Evolutionary conservation across 805 yeast genomes (phyloP).

Genomic region (Yamadazyma phyllophila): DNA sequence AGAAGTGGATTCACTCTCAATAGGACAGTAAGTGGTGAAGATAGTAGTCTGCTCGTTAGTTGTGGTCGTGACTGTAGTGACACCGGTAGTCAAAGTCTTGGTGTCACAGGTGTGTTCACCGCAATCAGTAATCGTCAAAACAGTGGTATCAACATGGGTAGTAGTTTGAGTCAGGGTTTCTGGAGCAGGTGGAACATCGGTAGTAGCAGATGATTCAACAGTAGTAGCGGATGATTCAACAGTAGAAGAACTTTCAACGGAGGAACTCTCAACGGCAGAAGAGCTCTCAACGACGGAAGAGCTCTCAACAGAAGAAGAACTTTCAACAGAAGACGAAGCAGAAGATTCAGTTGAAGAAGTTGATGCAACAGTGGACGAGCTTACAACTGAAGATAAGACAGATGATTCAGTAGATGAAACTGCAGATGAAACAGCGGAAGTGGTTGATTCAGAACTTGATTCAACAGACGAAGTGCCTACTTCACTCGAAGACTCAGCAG

Average conservation of each 20-base stretch:
- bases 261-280: neutral
- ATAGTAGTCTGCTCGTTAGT: slow-evolving; percentile 18
- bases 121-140: slow-evolving; percentile 29
- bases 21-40: slow-evolving; percentile 26
- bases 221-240: slow-evolving; percentile 1
- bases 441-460: neutral
- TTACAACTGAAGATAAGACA: neutral
- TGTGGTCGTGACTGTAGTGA: slow-evolving; percentile 20
- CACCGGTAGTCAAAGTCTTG: slow-evolving; percentile 22
- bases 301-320: neutral
- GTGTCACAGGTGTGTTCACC: slow-evolving; percentile 20
- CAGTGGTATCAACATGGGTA: slow-evolving; percentile 15
- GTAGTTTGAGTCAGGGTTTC: slow-evolving; percentile 4
- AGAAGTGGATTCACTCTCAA: slow-evolving; percentile 2
- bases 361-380: neutral
- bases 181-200: neutral
- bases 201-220: slow-evolving; percentile 1
- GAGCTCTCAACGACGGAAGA: neutral
- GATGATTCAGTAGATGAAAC: neutral
- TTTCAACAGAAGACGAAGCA: neutral
- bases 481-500: neutral
- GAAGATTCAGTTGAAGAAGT: neutral
- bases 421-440: neutral
- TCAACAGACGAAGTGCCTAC: neutral
- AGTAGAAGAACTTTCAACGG: neutral